Conservation (phyloP, 1,284 basidiomycete genomes). For the Ceratobasidium sp. region DNA sequence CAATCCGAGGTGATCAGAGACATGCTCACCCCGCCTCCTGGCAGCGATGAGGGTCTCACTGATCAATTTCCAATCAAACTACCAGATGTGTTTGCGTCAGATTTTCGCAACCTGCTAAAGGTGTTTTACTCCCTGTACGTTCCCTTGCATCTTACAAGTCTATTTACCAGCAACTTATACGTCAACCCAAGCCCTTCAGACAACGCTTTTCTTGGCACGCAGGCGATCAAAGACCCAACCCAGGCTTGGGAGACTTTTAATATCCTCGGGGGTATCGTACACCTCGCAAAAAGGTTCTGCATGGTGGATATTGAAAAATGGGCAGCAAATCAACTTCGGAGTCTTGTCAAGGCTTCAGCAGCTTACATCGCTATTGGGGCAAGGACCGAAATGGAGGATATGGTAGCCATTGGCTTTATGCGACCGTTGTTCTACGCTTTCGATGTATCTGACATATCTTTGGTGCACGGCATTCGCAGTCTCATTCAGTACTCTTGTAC, state of each 20-base stretch:
- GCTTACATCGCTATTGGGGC: neutral
- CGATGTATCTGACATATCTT: neutral
- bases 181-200: neutral
- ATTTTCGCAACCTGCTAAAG: neutral
- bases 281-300: slow-evolving; percentile 5
- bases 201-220: neutral
- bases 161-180: neutral
- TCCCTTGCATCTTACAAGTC: too few species aligned
- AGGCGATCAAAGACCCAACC: neutral
- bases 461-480: neutral
- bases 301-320: slow-evolving; percentile 6
- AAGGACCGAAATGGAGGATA: too few species aligned
- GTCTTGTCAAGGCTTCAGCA: neutral
- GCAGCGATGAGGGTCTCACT: neutral
- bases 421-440: too few species aligned
- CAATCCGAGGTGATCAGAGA: neutral
- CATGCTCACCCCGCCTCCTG: neutral
- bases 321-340: neutral
- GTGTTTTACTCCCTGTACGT: slow-evolving; percentile 15
- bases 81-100: neutral
- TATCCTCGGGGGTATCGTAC: neutral
- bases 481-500: neutral
- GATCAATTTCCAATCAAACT: neutral
- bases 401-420: too few species aligned
- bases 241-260: neutral